Evolutionary conservation across 768 basidiomycete species (phyloP), one percentile per base, ranked within the genome.

Genomic region (Hygrocybe punicea): DNA sequence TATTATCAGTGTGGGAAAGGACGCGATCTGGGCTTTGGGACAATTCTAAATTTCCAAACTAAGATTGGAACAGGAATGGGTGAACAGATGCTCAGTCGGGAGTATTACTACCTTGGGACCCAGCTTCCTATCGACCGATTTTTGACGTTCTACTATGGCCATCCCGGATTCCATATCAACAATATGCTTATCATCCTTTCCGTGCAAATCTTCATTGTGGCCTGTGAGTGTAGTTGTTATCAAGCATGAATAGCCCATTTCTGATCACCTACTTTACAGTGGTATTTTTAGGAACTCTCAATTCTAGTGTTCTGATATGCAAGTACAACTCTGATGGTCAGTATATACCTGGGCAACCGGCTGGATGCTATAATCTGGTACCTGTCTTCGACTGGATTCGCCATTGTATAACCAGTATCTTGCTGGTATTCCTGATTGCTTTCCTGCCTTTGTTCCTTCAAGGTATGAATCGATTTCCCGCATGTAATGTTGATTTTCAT

Each of bases 41-140:
- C 97, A 19, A 98, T 98, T 67, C 76, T 99, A 65, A 99, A 99
- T 74, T 99, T 99, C 89, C 90, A 93, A 81, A 99, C 97, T 56
- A 99, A 99, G 84, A 95, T 99, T 65, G 96, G 97, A 11, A 98
- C 95, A n/a, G 97, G 97, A 72, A 99, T 99, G 97, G 97, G 97
- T 36, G 97, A 99, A 71, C 97, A 99, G 73, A 93, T 98, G 92
- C 82, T 99, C 66, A 97, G 93, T 75, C 85, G 97, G 60, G 97
- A 98, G 74, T 98, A 99, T 71, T 99, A 99, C 73, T 98, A 98
- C 67, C 75, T 99, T 60, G 97, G 97, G 25, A 99, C 97, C 21
- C 97, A 98, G 69, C 83, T 99, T 53, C 95, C 97, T 36, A 87
- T 98, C 69, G 97, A 99, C 71, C 86, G 97, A 45, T 99, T 99